Evolutionary conservation across 805 yeast species (phyloP), one percentile per base, ranked within the genome.

Genomic region (Candida succiphila): DNA sequence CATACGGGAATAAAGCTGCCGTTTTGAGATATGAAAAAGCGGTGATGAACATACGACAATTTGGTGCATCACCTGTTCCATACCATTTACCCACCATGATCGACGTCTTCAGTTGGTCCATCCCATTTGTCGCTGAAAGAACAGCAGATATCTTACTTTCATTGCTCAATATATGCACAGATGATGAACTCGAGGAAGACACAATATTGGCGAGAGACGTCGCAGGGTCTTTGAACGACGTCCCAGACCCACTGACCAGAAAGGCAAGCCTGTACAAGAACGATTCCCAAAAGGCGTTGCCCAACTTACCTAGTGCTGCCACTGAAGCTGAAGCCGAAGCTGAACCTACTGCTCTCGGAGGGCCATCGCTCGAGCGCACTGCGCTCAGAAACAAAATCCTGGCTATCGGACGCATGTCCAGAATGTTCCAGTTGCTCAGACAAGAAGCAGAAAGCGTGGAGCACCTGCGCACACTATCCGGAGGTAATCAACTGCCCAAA

Each of bases 31-130:
- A 88, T 58, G 96, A 85, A 46, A 74, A 83, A 52, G 80, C 87
- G 45, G 92, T 87, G 17, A 81, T 89, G 92, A 92, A 89, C 57
- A 89, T 89, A 37, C 73, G 96, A 37, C 97, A 89, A 59, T 89
- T 92, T 65, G 87, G 88, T 57, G 61, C 79, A 48, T 77, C 87
- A 20, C 94, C 95, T 5, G 97, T 89, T 58, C 98, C 98, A 1
- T 89, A 92, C 60, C 87, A 94, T 86, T 66, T 92, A 44, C 97
- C 97, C 7, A 87, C 87, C 55, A 85, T 88, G 48, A 86, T 88
- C 94, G 96, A 92, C 56, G 95, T 89, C 6, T 89, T 89, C 57
- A 81, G 95, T 9, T 92, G 97, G 97, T 84, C 96, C 2, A 64
- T 89, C 37, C 98, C 97, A 7, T 89, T 92, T 63, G 96, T 92